Base-by-base conservation (phyloP, 257 asterid genomes). In the Penstemon davidsonii region DNA sequence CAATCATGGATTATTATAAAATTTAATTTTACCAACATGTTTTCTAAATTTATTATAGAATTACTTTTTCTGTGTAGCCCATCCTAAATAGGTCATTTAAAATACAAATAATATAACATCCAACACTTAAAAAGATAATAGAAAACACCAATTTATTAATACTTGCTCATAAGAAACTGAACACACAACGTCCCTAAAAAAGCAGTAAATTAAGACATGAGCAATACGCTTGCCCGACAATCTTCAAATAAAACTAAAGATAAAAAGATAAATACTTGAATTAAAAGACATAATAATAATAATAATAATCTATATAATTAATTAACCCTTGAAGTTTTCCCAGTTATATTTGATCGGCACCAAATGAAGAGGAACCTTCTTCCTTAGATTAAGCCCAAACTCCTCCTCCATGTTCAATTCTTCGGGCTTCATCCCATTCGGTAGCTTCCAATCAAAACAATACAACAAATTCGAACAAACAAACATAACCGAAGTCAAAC, bases 361-460 rank as follows among this genome's bases (percentile, higher is more conserved):
- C 49, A 65, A 53, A 53, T 51, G 15, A 13, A 51, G 50, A 8
- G 70, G 60, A 13, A 50, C 50, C 59, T 37, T 65, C 7, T 51
- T 65, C 50, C 60, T 25, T 13, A 52, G 38, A 49, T 50, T 64
- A 37, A 64, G 45, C 39, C 69, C 69, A 50, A 36, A 64, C 38
- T 64, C 69, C 37, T 64, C 59, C 18, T 64, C 60, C 69, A 64
- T 64, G 38, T 37, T 51, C 8, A 64, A 13, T 49, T 64, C 69
- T 59, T 64, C 59, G 36, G 46, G 46, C 59, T 37, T 64, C 50
- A 52, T 52, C 4, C 51, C 61, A 13, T 53, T 40, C 13, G 70
- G 70, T 40, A 66, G 61, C 18, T 66, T 8, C 62, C 70, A 66
- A 66, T 66, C 70, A 66, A 66, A 66, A 43, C 52, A 39, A 8